Conservation (phyloP, 768 basidiomycete species). For the Psilocybe azurescens region DNA sequence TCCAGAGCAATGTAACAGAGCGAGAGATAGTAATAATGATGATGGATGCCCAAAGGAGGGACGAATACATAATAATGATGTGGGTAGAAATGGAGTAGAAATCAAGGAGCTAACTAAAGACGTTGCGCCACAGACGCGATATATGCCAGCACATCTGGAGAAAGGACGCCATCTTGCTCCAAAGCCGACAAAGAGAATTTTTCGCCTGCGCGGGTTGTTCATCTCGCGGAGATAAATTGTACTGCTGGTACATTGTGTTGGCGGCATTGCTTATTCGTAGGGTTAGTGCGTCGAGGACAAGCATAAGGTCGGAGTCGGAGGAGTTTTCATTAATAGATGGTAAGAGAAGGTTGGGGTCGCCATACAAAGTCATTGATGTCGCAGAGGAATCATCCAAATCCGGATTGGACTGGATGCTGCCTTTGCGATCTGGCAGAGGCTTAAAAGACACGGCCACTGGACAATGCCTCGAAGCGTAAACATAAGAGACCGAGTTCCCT, state of each 20-base stretch:
- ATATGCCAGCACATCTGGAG: slow-evolving; percentile 53
- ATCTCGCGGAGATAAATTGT: slow-evolving; percentile 13
- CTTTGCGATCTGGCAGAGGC: slow-evolving; percentile 47
- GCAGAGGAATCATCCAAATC: slow-evolving; percentile 33
- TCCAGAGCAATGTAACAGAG: slow-evolving; percentile 13
- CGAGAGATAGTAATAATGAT: slow-evolving; percentile 1
- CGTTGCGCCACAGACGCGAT: slow-evolving; percentile 30
- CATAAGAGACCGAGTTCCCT: slow-evolving; percentile 74
- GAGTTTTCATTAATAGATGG: slow-evolving; percentile 74
- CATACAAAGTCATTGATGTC: slow-evolving; percentile 48
- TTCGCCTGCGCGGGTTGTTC: slow-evolving; percentile 26
- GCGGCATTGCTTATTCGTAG: slow-evolving; percentile 79
- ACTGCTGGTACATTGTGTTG: slow-evolving; percentile 36
- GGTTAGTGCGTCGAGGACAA: slow-evolving; percentile 78
- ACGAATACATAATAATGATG: slow-evolving; percentile 6
- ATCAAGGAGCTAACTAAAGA: neutral
- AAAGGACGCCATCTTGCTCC: slow-evolving; percentile 42
- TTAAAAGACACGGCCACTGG: slow-evolving; percentile 66
- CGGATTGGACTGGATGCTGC: slow-evolving; percentile 43
- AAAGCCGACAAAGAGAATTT: slow-evolving; percentile 41
- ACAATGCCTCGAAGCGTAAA: slow-evolving; percentile 80
- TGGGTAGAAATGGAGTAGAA: neutral
- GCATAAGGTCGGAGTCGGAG: slow-evolving; percentile 73
- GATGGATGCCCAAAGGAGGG: neutral
- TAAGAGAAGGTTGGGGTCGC: slow-evolving; percentile 66